phyloP scores from a whole-genome alignment of 2,329 filamentous ascomycete genomes.

The Aspergillus sp. region DNA sequence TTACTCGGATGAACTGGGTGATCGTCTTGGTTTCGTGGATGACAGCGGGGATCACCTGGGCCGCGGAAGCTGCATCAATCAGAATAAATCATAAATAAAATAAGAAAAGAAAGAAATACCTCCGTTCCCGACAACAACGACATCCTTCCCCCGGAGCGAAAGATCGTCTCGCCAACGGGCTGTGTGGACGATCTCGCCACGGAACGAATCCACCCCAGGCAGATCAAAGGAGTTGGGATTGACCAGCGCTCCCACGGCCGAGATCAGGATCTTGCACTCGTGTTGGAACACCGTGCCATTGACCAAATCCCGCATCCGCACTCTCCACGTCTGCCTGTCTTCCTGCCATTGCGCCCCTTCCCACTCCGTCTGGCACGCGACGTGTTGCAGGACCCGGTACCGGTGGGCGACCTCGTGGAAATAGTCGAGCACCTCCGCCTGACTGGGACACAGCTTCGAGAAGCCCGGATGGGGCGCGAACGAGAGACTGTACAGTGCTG shows the following conservation, averaged over 20 bases:
- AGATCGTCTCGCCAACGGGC: constrained; percentile 11
- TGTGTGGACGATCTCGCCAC: constrained; percentile 12
- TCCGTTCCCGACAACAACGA: constrained; percentile 12
- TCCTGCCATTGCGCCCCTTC: constrained; percentile 9
- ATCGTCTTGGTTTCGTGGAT: constrained; percentile 7
- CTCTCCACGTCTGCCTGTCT: constrained; percentile 7
- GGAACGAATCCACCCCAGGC: constrained; percentile 7
- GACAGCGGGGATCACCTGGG: constrained; percentile 8
- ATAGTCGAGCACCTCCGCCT: constrained; percentile 7
- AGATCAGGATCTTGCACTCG: constrained; percentile 12
- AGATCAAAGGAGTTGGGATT: constrained; percentile 6
- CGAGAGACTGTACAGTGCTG: constrained; percentile 9
- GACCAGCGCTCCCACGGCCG: constrained; percentile 9
- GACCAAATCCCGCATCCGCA: constrained; percentile 4
- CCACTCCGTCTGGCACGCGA: constrained; percentile 10
- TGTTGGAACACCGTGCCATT: constrained; percentile 7
- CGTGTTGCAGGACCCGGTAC: constrained; percentile 4
- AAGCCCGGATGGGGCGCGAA: constrained; percentile 10
- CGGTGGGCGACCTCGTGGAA: background rate
- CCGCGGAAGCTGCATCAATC: constrained; percentile 5
- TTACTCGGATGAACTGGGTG: constrained; percentile 13
- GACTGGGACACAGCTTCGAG: constrained; percentile 7
- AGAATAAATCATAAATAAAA: background rate
- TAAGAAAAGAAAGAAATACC: background rate
- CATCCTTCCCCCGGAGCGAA: constrained; percentile 9